Base-by-base conservation (phyloP, 1,139 yeast genomes). In the Candida glucosophila region DNA sequence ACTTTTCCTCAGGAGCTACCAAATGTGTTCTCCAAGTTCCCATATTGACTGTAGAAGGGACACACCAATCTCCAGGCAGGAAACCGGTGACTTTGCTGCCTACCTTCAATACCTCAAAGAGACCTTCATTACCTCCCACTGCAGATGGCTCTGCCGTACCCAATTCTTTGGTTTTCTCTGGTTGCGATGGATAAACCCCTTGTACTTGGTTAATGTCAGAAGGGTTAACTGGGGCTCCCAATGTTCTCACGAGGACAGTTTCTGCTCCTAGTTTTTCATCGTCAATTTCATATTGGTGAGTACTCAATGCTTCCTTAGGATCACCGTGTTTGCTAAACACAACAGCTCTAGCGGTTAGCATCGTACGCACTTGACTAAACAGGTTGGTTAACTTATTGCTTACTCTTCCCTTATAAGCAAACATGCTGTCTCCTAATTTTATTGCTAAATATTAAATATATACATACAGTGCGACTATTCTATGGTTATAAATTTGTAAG, bases 101-200 rank as follows among this genome's bases (percentile, higher is more conserved):
- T 4, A 47, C 39, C 15, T 40, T 37, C 17, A 42, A 30, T n/a
- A 57, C 43, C 26, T 47, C 42, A 31, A 43, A 53, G 4, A 49
- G 41, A 5, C 61, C 62, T 35, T 57, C 64, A 32, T 55, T 88
- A 29, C 97, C 97, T 16, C 85, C 86, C 29, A 83, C 76, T 2
- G 90, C 90, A 20, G 71, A 58, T 1, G 90, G 85, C 21, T 63
- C 67, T 4, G 53, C 44, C 3, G 83, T 69, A 5, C 77, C 75
- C 22, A 72, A 58, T 12, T 60, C 65, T 3, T 51, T 45, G 6
- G 46, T 44, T 6, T 77, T 66, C 39, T 78, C 67, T 0, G 95
- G 94, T 38, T 64, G 71, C n/a, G 86, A 74, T 1, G 95, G 95
- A 41, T 88, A 88, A 0, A 82, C 92, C n/a, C 96, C 96, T 47